phyloP scores from a whole-genome alignment of 2,329 filamentous ascomycete genomes.

The Phaeosphaeria sp. region DNA sequence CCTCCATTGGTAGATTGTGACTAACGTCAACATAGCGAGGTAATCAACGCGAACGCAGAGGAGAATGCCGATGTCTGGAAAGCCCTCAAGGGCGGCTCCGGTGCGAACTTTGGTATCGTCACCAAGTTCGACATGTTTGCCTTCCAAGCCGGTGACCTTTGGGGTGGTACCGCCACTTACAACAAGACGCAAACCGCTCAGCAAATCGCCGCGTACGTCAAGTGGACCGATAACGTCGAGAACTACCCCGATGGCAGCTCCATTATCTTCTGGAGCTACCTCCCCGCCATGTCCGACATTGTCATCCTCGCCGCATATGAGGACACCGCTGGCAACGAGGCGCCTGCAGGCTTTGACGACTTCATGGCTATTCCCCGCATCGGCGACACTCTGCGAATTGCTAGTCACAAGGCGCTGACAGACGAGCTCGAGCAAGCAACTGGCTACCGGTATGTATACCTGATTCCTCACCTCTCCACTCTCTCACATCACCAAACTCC shows the following conservation, averaged over 20 bases:
- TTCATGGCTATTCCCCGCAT: slow-evolving; percentile 27
- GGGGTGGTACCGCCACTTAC: slow-evolving; percentile 26
- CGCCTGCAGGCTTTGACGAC: slow-evolving; percentile 25
- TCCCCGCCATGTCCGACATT: slow-evolving; percentile 18
- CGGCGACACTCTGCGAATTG: slow-evolving; percentile 23
- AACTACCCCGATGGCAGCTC: slow-evolving; percentile 29
- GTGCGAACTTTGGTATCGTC: slow-evolving; percentile 50
- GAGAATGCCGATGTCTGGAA: slow-evolving; percentile 44
- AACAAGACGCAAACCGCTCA: slow-evolving; percentile 18
- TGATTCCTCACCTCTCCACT: too few relatives aligned
- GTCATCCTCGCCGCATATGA: slow-evolving; percentile 28
- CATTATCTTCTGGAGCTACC: slow-evolving; percentile 33
- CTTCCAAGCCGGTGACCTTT: slow-evolving; percentile 30
- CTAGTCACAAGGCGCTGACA: slow-evolving; percentile 28
- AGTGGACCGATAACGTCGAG: slow-evolving; percentile 31
- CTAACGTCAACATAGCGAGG: slow-evolving; percentile 28
- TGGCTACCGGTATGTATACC: too few relatives aligned
- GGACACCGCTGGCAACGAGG: slow-evolving; percentile 25
- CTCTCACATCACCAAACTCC: too few relatives aligned
- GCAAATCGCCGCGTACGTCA: slow-evolving; percentile 26
- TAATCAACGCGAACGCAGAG: slow-evolving; percentile 46
- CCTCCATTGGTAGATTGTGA: slow-evolving; percentile 17
- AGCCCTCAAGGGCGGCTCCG: slow-evolving; percentile 50
- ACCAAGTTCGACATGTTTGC: slow-evolving; percentile 41
- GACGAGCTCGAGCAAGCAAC: slow-evolving; percentile 31